phyloP scores from a whole-genome alignment of 1,284 basidiomycete genomes.

The Ceratobasidium papillatum region DNA sequence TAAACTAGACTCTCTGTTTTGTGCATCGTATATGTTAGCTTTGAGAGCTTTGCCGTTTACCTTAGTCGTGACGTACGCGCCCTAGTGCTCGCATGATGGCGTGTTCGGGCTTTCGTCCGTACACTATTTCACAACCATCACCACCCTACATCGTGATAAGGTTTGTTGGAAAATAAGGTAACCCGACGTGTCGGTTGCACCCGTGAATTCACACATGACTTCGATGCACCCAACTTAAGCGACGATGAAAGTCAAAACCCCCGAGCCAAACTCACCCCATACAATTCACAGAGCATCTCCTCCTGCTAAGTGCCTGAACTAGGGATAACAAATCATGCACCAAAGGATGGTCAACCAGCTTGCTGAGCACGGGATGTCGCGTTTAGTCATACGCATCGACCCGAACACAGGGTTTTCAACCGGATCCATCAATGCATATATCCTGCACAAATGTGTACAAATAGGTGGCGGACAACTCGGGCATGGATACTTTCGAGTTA shows the following conservation, averaged over 20 bases:
- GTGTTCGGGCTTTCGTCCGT: constrained; percentile 17
- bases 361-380: not conserved
- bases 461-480: not conserved
- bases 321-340: not conserved
- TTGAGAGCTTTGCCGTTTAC: not conserved
- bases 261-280: not conserved
- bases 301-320: not conserved
- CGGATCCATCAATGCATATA: constrained; percentile 21
- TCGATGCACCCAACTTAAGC: not conserved
- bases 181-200: not conserved
- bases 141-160: constrained; percentile 15
- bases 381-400: not conserved
- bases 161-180: constrained; percentile 14
- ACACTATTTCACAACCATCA: constrained; percentile 1
- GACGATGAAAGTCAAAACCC: constrained; percentile 2
- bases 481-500: not conserved
- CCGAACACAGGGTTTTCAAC: not conserved
- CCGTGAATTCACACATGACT: constrained; percentile 3
- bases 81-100: not conserved
- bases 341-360: not conserved
- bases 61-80: constrained; percentile 14
- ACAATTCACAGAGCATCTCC: not conserved
- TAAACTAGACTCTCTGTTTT: constrained; percentile 33
- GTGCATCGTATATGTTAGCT: constrained; percentile 7
- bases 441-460: not conserved